A percentile compares a stretch with the other conserved stretches of the same genome.
phyloP scores from a whole-genome alignment of 805 yeast species.

The Saccharomycopsis sp. region DNA sequence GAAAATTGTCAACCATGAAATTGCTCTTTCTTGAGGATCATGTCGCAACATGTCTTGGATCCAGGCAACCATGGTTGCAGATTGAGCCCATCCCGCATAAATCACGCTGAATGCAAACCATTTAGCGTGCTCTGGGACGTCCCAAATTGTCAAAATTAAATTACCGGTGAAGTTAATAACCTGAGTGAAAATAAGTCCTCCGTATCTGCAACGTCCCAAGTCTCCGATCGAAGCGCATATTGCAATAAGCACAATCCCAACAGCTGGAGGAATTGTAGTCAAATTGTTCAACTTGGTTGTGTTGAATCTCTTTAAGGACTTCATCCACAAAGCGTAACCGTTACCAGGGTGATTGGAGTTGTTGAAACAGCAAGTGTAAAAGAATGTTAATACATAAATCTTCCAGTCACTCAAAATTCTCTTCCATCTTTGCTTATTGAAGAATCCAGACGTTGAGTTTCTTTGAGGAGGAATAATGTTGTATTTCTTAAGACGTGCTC shows the following conservation, averaged over 20 bases:
- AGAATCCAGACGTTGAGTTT: constrained; percentile 28
- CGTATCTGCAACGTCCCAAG: constrained; percentile 46
- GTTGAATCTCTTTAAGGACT: constrained; percentile 33
- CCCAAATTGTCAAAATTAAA: constrained; percentile 48
- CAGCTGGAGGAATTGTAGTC: constrained; percentile 48
- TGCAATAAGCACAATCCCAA: constrained; percentile 38
- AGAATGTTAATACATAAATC: constrained; percentile 44
- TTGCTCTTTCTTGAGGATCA: constrained; percentile 46
- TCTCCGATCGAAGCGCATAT: constrained; percentile 35
- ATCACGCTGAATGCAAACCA: constrained; percentile 56
- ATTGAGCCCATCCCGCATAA: constrained; percentile 55
- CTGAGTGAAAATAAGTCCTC: constrained; percentile 47
- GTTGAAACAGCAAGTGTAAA: constrained; percentile 55
- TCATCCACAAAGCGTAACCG: constrained; percentile 47
- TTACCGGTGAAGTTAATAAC: constrained; percentile 46
- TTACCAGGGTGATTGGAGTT: constrained; percentile 47
- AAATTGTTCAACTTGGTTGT: constrained; percentile 40
- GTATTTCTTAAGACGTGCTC: constrained; percentile 35
- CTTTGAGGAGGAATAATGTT: constrained; percentile 29
- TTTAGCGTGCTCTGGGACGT: constrained; percentile 45
- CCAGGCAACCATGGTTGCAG: constrained; percentile 55
- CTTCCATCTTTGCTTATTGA: constrained; percentile 44
- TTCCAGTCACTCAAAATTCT: constrained; percentile 51
- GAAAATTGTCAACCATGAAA: constrained; percentile 46
- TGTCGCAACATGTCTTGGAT: constrained; percentile 50